Evolutionary conservation across 305 asterid genomes (phyloP).

Genomic region (Caryopteris hybrid): DNA sequence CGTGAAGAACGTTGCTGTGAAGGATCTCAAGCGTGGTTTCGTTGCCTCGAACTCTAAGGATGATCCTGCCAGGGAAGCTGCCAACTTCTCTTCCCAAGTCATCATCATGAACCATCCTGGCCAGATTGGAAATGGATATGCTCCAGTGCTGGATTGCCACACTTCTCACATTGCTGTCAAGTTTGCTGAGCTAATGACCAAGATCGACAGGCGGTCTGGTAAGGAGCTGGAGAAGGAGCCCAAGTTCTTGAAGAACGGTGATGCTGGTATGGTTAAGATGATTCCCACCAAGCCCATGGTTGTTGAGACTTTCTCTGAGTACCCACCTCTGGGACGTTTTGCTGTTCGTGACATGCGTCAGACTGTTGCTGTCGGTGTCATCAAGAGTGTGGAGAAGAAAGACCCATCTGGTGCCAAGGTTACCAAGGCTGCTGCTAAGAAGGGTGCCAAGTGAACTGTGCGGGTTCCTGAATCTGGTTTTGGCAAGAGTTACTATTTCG

Average conservation of each 20-base stretch:
- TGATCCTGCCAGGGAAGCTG: conserved; percentile 46
- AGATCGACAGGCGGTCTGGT: conserved; percentile 36
- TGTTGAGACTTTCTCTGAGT: conserved; percentile 2
- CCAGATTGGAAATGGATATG: conserved; percentile 44
- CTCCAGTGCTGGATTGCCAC: conserved; percentile 42
- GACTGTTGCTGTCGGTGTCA: not conserved
- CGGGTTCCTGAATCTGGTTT: not conserved
- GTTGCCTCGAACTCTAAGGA: too few relatives aligned
- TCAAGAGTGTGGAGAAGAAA: conserved; percentile 8
- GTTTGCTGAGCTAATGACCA: too few relatives aligned
- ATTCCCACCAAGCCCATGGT: conserved; percentile 27
- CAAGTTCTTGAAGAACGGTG: conserved; percentile 41
- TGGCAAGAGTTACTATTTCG: too few relatives aligned
- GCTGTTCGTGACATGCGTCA: conserved; percentile 12
- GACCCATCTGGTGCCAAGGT: conserved; percentile 10
- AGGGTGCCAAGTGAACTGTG: not conserved
- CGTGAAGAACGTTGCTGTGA: conserved; percentile 45
- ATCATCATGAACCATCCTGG: conserved; percentile 59
- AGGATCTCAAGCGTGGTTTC: conserved; percentile 56
- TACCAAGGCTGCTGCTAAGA: conserved; percentile 13
- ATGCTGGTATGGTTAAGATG: conserved; percentile 40
- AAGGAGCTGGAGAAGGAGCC: conserved; percentile 36
- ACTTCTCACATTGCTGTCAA: conserved; percentile 45
- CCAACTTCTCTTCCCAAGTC: conserved; percentile 44
- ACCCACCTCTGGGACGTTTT: conserved; percentile 7